Percentiles rank a stretch among this genome's conserved stretches.
These are phyloP conservation scores for Euphorbia celastroides DNA, from an alignment of 441 rosid species.

Conservation along the genomic window DNA sequence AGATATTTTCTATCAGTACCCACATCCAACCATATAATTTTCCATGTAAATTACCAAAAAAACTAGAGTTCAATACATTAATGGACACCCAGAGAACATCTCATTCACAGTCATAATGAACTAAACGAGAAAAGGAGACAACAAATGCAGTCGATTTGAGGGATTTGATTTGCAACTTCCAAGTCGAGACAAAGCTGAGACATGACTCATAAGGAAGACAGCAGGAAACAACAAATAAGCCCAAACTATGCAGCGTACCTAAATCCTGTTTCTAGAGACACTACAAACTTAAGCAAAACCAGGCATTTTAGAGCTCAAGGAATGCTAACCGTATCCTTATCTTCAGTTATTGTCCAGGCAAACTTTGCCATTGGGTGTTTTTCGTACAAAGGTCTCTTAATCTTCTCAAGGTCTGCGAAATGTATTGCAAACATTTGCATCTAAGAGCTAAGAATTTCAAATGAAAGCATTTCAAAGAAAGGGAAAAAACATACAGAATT, in stretches of 20 bases:
- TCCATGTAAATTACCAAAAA: not conserved
- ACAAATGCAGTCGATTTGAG: not conserved
- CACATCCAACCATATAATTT: not conserved
- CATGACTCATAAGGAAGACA: not conserved
- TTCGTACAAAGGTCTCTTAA: constrained; percentile 81
- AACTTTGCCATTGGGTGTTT: constrained; percentile 93
- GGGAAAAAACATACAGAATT: not conserved
- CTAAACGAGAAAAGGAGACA: not conserved
- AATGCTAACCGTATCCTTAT: constrained; percentile 71
- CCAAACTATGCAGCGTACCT: not conserved
- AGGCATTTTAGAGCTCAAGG: constrained; percentile 14
- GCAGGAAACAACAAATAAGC: not conserved
- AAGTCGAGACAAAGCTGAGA: not conserved
- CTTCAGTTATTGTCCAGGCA: constrained; percentile 88
- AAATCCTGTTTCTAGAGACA: not conserved
- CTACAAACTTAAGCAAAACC: not conserved
- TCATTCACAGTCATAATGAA: not conserved
- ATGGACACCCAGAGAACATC: not conserved
- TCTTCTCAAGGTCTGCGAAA: constrained; percentile 78
- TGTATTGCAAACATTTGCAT: constrained; percentile 15
- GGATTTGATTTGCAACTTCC: too few relatives aligned
- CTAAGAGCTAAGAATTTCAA: constrained; percentile 9
- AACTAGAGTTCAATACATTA: not conserved
- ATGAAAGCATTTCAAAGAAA: constrained; percentile 5
- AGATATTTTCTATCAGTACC: too few relatives aligned